Percentiles rank a stretch among this genome's conserved stretches.
Evolutionary conservation across 164 flowering plant species (phyloP).

Genomic region (Aristolochia contorta): DNA sequence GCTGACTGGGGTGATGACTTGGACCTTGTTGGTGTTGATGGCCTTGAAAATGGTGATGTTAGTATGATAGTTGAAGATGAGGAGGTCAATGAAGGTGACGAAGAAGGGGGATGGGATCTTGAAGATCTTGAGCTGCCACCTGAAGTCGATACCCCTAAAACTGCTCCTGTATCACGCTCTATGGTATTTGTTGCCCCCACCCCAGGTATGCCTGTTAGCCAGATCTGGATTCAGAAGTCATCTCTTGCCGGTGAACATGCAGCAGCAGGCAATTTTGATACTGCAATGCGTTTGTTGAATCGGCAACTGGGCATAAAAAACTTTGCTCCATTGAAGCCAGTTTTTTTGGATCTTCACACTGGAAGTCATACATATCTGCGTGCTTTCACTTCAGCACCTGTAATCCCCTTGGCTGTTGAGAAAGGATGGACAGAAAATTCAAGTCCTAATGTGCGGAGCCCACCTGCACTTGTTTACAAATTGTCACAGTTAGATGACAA

Average conservation of each 20-base stretch:
- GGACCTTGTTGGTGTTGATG: slow-evolving; percentile 57
- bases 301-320: slow-evolving; percentile 63
- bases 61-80: slow-evolving; percentile 38
- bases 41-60: slow-evolving; percentile 53
- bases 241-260: slow-evolving; percentile 94
- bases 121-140: slow-evolving; percentile 67
- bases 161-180: slow-evolving; percentile 29
- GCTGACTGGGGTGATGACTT: slow-evolving; percentile 84
- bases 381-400: slow-evolving; percentile 56
- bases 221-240: slow-evolving; percentile 76
- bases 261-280: slow-evolving; percentile 84
- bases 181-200: slow-evolving; percentile 64
- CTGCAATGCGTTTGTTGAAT: slow-evolving; percentile 55
- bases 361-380: slow-evolving; percentile 69
- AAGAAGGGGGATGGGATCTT: slow-evolving; percentile 69
- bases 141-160: slow-evolving; percentile 49
- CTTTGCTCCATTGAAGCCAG: slow-evolving; percentile 57
- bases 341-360: slow-evolving; percentile 57
- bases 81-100: slow-evolving; percentile 54
- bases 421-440: slow-evolving; percentile 55
- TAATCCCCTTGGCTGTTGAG: slow-evolving; percentile 61
- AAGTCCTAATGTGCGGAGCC: slow-evolving; percentile 63
- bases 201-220: slow-evolving; percentile 85
- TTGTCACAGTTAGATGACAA: slow-evolving; percentile 77
- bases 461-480: slow-evolving; percentile 63